phyloP scores from a whole-genome alignment of 176 grass and related monocot genomes.

The Bolboschoenus planiculmis region DNA sequence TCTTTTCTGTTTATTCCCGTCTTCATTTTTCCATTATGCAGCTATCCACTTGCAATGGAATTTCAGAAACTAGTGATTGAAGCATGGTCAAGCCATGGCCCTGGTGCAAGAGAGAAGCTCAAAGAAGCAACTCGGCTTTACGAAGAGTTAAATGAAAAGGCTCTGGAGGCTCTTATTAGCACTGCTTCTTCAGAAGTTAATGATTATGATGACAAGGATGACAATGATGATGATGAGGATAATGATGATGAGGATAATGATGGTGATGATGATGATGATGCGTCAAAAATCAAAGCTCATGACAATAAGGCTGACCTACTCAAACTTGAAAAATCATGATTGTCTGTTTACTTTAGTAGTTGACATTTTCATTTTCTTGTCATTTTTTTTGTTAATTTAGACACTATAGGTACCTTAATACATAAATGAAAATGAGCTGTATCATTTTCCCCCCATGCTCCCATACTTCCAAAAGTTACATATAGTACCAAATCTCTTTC shows the following conservation, averaged over 20 bases:
- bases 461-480: neutral
- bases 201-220: neutral
- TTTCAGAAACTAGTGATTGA: slow-evolving; percentile 68
- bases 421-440: neutral
- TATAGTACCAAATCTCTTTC: too few relatives aligned
- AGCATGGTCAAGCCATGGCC: slow-evolving; percentile 78
- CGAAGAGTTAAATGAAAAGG: slow-evolving; percentile 59
- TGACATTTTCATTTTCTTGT: neutral
- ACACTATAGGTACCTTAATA: neutral
- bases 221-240: neutral
- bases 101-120: slow-evolving; percentile 53
- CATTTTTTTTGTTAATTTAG: neutral
- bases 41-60: slow-evolving; percentile 64
- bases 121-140: slow-evolving; percentile 59
- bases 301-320: slow-evolving; percentile 23
- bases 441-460: neutral
- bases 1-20: neutral
- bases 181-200: slow-evolving; percentile 19
- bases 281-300: slow-evolving; percentile 24
- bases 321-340: slow-evolving; percentile 27
- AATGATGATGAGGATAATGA: neutral
- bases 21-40: slow-evolving; percentile 28
- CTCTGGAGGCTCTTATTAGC: slow-evolving; percentile 24
- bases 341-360: neutral
- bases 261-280: neutral